These are phyloP conservation scores for Thymus quinquecostatus DNA, from an alignment of 257 asterid species.

Conservation along the genomic window DNA sequence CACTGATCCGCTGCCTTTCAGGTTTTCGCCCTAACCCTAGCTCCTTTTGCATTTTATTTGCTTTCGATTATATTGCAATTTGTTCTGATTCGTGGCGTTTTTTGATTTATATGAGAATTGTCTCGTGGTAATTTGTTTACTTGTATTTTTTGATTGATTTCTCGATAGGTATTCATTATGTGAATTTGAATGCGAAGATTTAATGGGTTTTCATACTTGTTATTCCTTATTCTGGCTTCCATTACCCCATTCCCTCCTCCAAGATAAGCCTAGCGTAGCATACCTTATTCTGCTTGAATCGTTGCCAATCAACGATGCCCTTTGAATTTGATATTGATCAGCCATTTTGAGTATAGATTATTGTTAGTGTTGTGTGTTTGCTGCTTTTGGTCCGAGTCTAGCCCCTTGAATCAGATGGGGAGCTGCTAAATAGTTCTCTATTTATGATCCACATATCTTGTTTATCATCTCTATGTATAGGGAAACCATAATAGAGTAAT, in stretches of 20 bases:
- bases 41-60: background rate
- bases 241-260: background rate
- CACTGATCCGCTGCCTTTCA: slow-evolving; percentile 49
- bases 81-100: background rate
- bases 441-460: background rate
- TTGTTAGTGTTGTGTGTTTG: background rate
- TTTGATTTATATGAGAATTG: background rate
- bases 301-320: background rate
- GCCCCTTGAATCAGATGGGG: background rate
- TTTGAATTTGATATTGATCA: background rate
- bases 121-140: background rate
- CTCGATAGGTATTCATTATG: background rate
- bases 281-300: background rate
- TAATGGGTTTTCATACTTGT: background rate
- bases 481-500: no score
- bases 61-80: background rate
- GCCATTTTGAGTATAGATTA: background rate
- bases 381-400: background rate
- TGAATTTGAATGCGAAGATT: background rate
- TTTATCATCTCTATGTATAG: background rate
- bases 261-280: background rate
- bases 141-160: background rate
- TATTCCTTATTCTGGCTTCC: background rate
- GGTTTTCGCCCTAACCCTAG: slow-evolving; percentile 20
- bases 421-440: background rate